These are phyloP conservation scores for Paecilomyces niveus DNA, from an alignment of 2,329 filamentous ascomycete species.

Conservation along the genomic window DNA sequence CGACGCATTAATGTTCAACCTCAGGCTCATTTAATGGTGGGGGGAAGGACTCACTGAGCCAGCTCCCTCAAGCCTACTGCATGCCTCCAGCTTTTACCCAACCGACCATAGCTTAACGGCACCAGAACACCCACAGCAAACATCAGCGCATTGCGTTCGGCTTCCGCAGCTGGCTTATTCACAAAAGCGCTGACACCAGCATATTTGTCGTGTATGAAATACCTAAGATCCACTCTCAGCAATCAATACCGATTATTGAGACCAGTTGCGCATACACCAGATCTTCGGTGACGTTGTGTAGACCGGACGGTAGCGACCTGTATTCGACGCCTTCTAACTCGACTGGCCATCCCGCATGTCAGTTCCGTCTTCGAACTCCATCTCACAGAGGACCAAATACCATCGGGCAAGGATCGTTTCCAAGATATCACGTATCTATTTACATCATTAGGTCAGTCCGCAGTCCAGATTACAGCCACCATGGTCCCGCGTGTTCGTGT, in stretches of 20 bases:
- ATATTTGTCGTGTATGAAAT: slow-evolving; percentile 80
- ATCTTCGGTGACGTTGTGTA: slow-evolving; percentile 83
- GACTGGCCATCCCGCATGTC: slow-evolving; percentile 29
- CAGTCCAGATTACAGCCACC: not conserved
- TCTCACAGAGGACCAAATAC: slow-evolving; percentile 37
- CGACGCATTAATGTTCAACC: slow-evolving; percentile 9
- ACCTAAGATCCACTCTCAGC: slow-evolving; percentile 47
- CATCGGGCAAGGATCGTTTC: slow-evolving; percentile 64
- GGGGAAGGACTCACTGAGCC: slow-evolving; percentile 53
- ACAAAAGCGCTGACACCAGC: slow-evolving; percentile 89
- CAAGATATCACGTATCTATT: slow-evolving; percentile 72
- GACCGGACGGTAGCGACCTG: slow-evolving; percentile 87
- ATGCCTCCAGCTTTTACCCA: slow-evolving; percentile 86
- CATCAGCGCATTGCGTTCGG: slow-evolving; percentile 82
- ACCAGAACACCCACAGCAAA: slow-evolving; percentile 86
- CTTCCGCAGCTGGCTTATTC: slow-evolving; percentile 71
- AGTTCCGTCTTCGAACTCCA: slow-evolving; percentile 8
- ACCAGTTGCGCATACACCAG: slow-evolving; percentile 47
- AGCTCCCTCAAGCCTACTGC: slow-evolving; percentile 68
- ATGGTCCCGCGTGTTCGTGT: not conserved
- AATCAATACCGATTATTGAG: not conserved
- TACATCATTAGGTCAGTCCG: not conserved
- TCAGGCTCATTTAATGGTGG: not conserved
- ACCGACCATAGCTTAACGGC: slow-evolving; percentile 71
- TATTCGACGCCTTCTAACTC: slow-evolving; percentile 83